Evolutionary conservation across 2,329 filamentous ascomycete genomes (phyloP).

Genomic region (Sarocladiaceae sp.): DNA sequence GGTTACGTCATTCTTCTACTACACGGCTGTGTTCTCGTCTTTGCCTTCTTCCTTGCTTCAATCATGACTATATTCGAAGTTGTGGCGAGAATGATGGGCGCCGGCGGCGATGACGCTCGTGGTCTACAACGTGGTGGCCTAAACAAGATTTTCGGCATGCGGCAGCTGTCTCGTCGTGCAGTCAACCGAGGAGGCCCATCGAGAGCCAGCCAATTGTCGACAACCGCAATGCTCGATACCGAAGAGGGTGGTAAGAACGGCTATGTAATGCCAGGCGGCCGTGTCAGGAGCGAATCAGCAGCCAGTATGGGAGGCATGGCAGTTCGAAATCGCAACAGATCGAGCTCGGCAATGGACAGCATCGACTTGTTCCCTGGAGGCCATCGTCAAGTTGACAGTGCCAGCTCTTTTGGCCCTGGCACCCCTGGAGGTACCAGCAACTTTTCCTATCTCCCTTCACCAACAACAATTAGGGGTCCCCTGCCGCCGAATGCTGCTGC

Average conservation of each 20-base stretch:
- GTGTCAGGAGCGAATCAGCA: constrained; percentile 57
- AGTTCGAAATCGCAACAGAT: constrained; percentile 40
- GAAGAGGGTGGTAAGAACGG: constrained; percentile 62
- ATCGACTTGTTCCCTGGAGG: constrained; percentile 41
- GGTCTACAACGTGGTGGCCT: constrained; percentile 76
- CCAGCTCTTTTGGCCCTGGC: constrained; percentile 66
- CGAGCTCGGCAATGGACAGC: constrained; percentile 52
- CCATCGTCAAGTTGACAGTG: constrained; percentile 49
- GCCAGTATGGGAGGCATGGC: constrained; percentile 52
- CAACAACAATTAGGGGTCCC: constrained; percentile 41
- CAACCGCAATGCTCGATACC: constrained; percentile 70
- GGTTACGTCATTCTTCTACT: constrained; percentile 87
- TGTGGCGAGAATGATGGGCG: constrained; percentile 73
- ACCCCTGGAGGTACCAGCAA: constrained; percentile 67
- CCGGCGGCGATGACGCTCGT: constrained; percentile 68
- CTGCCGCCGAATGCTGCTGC: constrained; percentile 39
- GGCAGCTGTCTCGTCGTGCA: constrained; percentile 74
- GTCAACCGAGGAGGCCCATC: constrained; percentile 60
- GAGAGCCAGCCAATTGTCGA: constrained; percentile 78
- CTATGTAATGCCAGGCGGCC: constrained; percentile 49
- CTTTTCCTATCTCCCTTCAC: constrained; percentile 66
- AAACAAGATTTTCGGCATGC: constrained; percentile 86
- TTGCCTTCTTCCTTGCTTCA: constrained; percentile 91
- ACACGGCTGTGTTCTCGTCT: constrained; percentile 78
- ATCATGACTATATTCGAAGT: constrained; percentile 90